phyloP scores from a whole-genome alignment of 2,329 filamentous ascomycete species.

The Talaromyces islandicus region DNA sequence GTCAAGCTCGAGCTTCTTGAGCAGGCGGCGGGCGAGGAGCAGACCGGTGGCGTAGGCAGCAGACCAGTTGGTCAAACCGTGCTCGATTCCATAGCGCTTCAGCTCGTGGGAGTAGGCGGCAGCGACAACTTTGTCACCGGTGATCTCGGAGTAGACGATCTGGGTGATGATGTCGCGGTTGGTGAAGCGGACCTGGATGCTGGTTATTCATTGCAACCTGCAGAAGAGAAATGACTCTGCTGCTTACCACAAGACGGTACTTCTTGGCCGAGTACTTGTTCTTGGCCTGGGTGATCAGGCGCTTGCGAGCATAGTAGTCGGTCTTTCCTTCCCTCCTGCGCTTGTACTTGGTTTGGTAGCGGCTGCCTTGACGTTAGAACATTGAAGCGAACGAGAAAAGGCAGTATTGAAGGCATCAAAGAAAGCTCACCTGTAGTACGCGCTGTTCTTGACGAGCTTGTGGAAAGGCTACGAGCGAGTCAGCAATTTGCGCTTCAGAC shows the following conservation, averaged over 20 bases:
- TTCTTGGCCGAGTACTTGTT: constrained; percentile 98
- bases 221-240: too few relatives aligned
- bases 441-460: constrained; percentile 95
- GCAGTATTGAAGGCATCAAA: too few relatives aligned
- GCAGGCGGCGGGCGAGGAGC: constrained; percentile 89
- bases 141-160: constrained; percentile 94
- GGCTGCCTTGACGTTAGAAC: constrained; percentile 48
- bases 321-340: constrained; percentile 95
- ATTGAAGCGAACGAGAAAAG: neutral
- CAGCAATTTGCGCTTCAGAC: constrained; percentile 99
- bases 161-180: constrained; percentile 99
- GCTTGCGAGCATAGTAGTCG: constrained; percentile 99
- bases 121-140: constrained; percentile 93
- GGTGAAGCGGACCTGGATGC: constrained; percentile 70
- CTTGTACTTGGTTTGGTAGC: constrained; percentile 99
- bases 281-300: constrained; percentile 99
- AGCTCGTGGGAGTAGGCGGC: constrained; percentile 96
- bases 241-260: constrained; percentile 80
- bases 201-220: neutral
- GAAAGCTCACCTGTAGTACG: constrained; percentile 86
- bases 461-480: constrained; percentile 81
- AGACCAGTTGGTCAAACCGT: constrained; percentile 99
- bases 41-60: constrained; percentile 96
- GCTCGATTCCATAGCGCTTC: constrained; percentile 91
- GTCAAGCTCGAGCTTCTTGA: constrained; percentile 95